These are phyloP conservation scores for Pyrenula aspistea DNA, from an alignment of 495 filamentous ascomycete species.

Conservation along the genomic window DNA sequence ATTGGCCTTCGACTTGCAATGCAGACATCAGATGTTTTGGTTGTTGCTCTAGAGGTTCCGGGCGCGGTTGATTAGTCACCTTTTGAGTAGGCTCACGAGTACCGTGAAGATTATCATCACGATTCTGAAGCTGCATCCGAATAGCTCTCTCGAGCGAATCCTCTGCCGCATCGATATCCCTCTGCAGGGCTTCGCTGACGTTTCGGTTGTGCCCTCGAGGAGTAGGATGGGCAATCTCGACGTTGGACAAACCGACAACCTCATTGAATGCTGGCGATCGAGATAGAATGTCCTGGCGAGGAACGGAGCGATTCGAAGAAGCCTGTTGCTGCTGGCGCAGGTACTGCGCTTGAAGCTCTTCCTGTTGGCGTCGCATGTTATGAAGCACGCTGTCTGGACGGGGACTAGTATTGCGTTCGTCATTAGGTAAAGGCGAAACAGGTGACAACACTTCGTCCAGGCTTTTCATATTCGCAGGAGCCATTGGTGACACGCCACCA, in stretches of 20 bases:
- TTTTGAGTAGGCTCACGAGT: neutral
- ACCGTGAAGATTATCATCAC: neutral
- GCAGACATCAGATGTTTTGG: neutral
- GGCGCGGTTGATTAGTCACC: neutral
- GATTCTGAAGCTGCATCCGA: neutral
- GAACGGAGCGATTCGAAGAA: constrained; percentile 34
- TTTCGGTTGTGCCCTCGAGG: constrained; percentile 55
- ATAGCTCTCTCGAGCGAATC: constrained; percentile 65
- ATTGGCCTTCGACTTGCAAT: no score
- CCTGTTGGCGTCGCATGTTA: constrained; percentile 42
- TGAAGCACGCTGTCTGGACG: constrained; percentile 2
- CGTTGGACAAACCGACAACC: neutral
- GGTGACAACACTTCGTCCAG: constrained; percentile 32
- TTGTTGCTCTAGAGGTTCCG: no score
- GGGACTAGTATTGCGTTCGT: constrained; percentile 13
- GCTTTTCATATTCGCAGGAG: constrained; percentile 22
- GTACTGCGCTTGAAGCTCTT: constrained; percentile 45
- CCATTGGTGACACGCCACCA: constrained; percentile 13
- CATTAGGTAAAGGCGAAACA: constrained; percentile 26
- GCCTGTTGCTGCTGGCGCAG: constrained; percentile 39
- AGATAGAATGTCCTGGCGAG: constrained; percentile 2
- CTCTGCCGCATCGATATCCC: constrained; percentile 66
- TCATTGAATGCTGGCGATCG: neutral
- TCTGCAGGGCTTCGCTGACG: constrained; percentile 62
- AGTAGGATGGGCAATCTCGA: constrained; percentile 50